A percentile compares a stretch with the other conserved stretches of the same genome.
Conservation (phyloP, 768 basidiomycete genomes). For the Tricholoma bakamatsutake region DNA sequence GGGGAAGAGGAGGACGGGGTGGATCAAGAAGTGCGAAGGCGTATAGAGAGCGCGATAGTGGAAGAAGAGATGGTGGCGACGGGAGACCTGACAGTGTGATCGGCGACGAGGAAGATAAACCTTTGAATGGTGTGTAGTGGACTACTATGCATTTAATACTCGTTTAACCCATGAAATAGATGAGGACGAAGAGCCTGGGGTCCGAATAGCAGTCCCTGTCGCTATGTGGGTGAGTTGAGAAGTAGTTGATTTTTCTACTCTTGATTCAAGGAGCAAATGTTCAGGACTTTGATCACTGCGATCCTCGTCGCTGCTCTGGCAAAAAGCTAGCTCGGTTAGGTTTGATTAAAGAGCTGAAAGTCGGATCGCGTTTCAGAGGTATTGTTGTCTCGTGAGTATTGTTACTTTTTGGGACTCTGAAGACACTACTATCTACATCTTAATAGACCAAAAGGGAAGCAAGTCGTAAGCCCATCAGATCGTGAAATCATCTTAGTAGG, state of each 20-base stretch:
- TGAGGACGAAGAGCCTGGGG: conserved; percentile 17
- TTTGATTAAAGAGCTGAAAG: conserved; percentile 74
- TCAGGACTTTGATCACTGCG: conserved; percentile 97
- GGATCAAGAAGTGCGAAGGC: conserved; percentile 10
- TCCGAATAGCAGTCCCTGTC: conserved; percentile 62
- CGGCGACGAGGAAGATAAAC: conserved; percentile 31
- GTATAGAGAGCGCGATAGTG: conserved; percentile 14
- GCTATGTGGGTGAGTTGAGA: conserved; percentile 89
- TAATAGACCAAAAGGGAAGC: conserved; percentile 74
- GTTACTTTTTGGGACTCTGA: conserved; percentile 1
- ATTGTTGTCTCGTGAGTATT: conserved; percentile 85
- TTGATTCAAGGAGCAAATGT: not conserved
- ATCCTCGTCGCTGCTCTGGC: conserved; percentile 75
- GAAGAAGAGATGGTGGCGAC: conserved; percentile 5
- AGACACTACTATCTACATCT: conserved; percentile 1
- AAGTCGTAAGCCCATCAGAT: conserved; percentile 78
- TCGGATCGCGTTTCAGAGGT: conserved; percentile 86
- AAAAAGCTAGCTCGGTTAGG: conserved; percentile 87
- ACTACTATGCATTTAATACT: not conserved
- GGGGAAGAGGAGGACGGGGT: conserved; percentile 25
- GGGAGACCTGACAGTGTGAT: conserved; percentile 52
- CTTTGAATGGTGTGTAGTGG: conserved; percentile 14
- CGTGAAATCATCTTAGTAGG: conserved; percentile 64
- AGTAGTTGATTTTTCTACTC: not conserved
- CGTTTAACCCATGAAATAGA: not conserved